phyloP scores from a whole-genome alignment of 441 rosid species.

The Adansonia grandidieri region DNA sequence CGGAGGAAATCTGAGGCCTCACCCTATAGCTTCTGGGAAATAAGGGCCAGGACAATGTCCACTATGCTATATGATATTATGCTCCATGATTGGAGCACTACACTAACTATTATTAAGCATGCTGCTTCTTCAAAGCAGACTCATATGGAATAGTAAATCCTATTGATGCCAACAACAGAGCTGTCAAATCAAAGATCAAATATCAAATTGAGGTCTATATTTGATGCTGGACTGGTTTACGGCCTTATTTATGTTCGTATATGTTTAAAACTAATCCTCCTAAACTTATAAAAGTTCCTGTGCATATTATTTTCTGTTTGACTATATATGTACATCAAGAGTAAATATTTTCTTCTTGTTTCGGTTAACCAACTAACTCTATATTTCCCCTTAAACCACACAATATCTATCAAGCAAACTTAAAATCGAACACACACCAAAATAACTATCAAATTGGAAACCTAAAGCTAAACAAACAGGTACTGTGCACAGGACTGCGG shows the following conservation, averaged over 20 bases:
- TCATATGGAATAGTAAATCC: neutral
- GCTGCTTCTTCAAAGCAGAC: neutral
- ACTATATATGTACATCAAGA: too few species aligned
- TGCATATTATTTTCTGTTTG: too few species aligned
- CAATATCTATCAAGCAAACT: slow-evolving; percentile 3
- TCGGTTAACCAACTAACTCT: neutral
- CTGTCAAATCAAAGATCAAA: slow-evolving; percentile 13
- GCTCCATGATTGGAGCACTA: neutral
- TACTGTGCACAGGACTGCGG: neutral
- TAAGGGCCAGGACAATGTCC: slow-evolving; percentile 10
- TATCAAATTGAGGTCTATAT: neutral
- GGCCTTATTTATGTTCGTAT: neutral
- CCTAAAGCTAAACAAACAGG: neutral
- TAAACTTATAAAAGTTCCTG: neutral
- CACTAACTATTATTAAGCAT: slow-evolving; percentile 11
- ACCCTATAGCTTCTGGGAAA: neutral
- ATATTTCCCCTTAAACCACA: neutral
- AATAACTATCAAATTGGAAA: neutral
- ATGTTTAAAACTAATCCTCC: neutral
- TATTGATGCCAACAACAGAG: neutral
- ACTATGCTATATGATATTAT: slow-evolving; percentile 9
- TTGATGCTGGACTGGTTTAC: neutral
- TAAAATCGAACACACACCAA: neutral
- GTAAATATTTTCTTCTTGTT: neutral
- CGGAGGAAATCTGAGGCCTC: neutral